A percentile compares a stretch with the other conserved stretches of the same genome.
Conservation (phyloP, 1,284 basidiomycete species). For the Schizophyllum commune region DNA sequence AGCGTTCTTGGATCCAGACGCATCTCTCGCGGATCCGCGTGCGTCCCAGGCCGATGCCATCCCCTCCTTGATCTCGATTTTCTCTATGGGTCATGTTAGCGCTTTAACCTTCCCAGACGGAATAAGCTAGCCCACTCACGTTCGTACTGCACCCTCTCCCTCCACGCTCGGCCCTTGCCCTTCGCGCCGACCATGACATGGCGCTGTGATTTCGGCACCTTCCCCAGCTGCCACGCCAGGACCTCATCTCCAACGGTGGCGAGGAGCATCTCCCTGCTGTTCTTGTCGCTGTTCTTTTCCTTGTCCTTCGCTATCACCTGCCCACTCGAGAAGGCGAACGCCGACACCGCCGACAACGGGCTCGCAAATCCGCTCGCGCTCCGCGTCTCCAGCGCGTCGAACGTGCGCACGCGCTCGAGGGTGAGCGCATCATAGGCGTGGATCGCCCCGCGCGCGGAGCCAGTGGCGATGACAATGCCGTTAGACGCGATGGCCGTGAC, state of each 20-base stretch:
- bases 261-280: constrained; percentile 46
- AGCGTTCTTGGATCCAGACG: constrained; percentile 23
- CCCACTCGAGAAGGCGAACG: constrained; percentile 52
- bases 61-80: constrained; percentile 57
- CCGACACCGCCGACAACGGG: constrained; percentile 39
- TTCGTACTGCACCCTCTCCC: constrained; percentile 18
- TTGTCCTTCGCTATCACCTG: too few species aligned
- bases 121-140: too few species aligned
- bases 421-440: constrained; percentile 64
- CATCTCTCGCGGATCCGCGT: not conserved
- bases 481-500: constrained; percentile 62
- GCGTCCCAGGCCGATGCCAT: constrained; percentile 27
- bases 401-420: constrained; percentile 45
- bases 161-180: constrained; percentile 27
- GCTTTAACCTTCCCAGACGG: not conserved
- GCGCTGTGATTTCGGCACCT: constrained; percentile 27
- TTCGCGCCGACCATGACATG: constrained; percentile 17
- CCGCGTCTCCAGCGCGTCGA: constrained; percentile 40
- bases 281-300: too few species aligned
- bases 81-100: constrained; percentile 32
- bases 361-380: constrained; percentile 17
- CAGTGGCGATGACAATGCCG: constrained; percentile 48
- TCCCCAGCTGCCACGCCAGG: constrained; percentile 63
- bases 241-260: constrained; percentile 58
- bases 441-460: constrained; percentile 56